Base-by-base conservation (phyloP, 164 flowering plant species). In the Annona cherimola region DNA sequence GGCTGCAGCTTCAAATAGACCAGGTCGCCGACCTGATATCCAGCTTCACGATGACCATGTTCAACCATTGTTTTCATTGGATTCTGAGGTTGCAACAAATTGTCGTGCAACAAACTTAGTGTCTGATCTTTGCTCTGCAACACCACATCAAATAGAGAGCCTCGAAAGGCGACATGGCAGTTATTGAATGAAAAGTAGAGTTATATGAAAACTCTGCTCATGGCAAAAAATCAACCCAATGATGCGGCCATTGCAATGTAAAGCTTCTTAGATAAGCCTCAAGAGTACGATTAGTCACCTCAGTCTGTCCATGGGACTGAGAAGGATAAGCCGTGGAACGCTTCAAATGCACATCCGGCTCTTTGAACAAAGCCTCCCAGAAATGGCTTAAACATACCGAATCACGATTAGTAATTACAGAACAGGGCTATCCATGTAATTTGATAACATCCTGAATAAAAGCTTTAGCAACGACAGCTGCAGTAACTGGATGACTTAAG, bases 171-270 rank as follows among this genome's bases (percentile, higher is more conserved):
- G 71, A 0, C 42, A 6, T 45, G 18, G 18, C 26, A 11, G 43
- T 68, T 4, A 43, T 7, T 4, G 71, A 14, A 68, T 68, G 71
- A 2, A n/a, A 45, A 5, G 42, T 20, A 8, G 35, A 8, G 9
- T 50, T 68, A 16, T 68, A 68, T 42, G 61, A 68, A 18, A 68
- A 50, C 19, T 68, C 71, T 5, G 71, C 71, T 18, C 59, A 45
- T 3, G 71, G 16, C 14, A 68, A 8, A 18, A 16, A 68, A 1
- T 4, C 43, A n/a, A 6, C n/a, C 71, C 71, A 68, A 1, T 45
- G 19, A 1, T 18, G 3, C 1, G 3, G 62, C 2, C 26, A 3
- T 11, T 45, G 42, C 40, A 9, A 18, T 5, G 20, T 6, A 45
- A 68, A 45, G 4, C 6, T 3, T 1, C 62, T 8, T 19, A 50